Base-by-base conservation (phyloP, 768 basidiomycete genomes). In the Leccinum incarnatum region DNA sequence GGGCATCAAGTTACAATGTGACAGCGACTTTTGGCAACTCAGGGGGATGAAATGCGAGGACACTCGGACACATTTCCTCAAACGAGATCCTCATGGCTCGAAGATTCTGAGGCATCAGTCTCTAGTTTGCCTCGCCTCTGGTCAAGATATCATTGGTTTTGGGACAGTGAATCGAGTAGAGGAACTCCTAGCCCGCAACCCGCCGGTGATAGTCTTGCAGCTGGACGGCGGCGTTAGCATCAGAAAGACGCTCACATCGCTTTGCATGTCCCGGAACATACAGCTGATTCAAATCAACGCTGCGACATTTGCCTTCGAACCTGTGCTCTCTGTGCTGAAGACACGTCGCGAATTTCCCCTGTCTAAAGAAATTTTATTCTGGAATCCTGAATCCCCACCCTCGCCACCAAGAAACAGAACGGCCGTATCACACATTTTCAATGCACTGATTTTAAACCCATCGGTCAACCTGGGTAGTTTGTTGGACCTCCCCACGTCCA, bases 271-370 rank as follows among this genome's bases (percentile, higher is more conserved):
- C 15, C 57, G 69, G 14, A 55, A 70, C 10, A 54, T 83, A 48
- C 75, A 72, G 21, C 76, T 88, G 40, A 62, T 88, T 19, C 82
- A 83, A 57, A 79, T 88, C 21, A 78, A 86, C 61, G 79, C 82
- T 0, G 83, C 85, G 0, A 65, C 84, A 1, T 89, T 89, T 62
- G 71, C 86, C 0, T 89, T 81, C 54, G 81, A 86, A 63, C 86
- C 86, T 0, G 76, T 89, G 36, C 76, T 89, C n/a, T 76, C 73
- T 19, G 80, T 78, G 0, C 71, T 89, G 15, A 66, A 74, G 29
- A 78, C 74, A 54, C 68, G 32, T 3, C 42, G 40, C 0, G 55
- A 37, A 15, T 15, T 87, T n/a, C 78, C 85, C 0, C 74, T 89
- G 1, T 65, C 77, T 0, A 59, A 69, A 11, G 85, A 87, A 51